Conservation (phyloP, 176 grass and related monocot genomes). For the Pontederia paniculata region DNA sequence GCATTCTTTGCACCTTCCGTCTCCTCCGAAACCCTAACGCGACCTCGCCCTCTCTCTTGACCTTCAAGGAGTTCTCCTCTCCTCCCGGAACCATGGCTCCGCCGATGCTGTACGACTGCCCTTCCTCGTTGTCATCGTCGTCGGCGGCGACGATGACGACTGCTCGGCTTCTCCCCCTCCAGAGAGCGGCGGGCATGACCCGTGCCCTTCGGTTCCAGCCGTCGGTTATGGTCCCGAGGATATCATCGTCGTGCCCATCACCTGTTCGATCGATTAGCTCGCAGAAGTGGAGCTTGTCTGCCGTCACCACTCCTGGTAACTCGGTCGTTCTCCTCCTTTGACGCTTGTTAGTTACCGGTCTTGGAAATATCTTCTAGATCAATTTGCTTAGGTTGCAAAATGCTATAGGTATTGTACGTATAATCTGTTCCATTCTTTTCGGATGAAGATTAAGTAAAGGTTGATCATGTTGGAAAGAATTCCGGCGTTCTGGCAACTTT, state of each 20-base stretch:
- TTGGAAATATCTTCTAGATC: too few relatives aligned
- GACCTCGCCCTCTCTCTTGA: neutral
- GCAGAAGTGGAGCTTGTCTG: neutral
- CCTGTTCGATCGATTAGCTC: neutral
- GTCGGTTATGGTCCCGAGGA: neutral
- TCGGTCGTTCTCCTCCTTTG: neutral
- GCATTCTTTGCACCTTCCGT: too few relatives aligned
- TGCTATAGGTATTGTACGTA: too few relatives aligned
- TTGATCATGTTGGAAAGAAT: too few relatives aligned
- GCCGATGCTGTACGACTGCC: neutral
- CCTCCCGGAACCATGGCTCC: neutral
- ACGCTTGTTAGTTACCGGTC: neutral
- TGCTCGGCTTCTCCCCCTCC: constrained; percentile 8
- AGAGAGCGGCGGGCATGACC: too few relatives aligned
- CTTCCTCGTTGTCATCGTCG: neutral
- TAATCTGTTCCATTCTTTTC: too few relatives aligned
- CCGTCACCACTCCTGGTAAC: neutral
- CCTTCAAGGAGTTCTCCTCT: neutral
- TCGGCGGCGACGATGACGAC: neutral
- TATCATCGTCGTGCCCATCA: neutral
- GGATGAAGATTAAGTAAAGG: too few relatives aligned
- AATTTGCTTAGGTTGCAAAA: too few relatives aligned
- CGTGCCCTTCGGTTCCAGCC: neutral
- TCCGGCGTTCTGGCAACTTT: too few relatives aligned
- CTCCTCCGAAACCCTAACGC: too few relatives aligned